These are phyloP conservation scores for Boletus eberwhitei DNA, from an alignment of 768 basidiomycete species.

Conservation along the genomic window DNA sequence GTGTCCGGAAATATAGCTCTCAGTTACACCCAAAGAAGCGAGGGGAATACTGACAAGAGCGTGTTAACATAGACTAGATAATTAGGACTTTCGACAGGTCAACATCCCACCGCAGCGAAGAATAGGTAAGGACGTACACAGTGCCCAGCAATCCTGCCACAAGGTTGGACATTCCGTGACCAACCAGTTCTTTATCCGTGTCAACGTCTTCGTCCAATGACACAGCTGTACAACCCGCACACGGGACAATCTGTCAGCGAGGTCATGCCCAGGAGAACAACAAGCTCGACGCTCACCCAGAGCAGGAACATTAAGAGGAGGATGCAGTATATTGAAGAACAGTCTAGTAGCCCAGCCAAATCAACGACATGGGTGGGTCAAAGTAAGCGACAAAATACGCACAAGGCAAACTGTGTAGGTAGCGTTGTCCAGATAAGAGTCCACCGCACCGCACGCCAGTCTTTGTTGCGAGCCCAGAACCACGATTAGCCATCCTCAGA, in stretches of 20 bases:
- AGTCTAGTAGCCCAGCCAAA: slow-evolving; percentile 43
- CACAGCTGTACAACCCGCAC: slow-evolving; percentile 52
- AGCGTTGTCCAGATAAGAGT: slow-evolving; percentile 74
- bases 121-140: slow-evolving; percentile 49
- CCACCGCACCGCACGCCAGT: slow-evolving; percentile 59
- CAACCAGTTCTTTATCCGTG: slow-evolving; percentile 89
- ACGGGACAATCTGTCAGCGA: background rate
- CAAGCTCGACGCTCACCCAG: slow-evolving; percentile 47
- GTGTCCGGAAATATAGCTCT: background rate
- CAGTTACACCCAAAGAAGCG: background rate
- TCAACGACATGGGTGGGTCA: slow-evolving; percentile 5
- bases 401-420: slow-evolving; percentile 93
- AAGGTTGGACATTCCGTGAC: slow-evolving; percentile 89
- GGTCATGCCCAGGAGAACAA: background rate
- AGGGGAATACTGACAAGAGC: slow-evolving; percentile 49
- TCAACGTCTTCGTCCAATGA: slow-evolving; percentile 87
- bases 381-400: slow-evolving; percentile 30
- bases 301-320: slow-evolving; percentile 87
- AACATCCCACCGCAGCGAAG: background rate
- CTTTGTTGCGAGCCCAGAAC: slow-evolving; percentile 33
- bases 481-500: background rate
- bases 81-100: slow-evolving; percentile 53
- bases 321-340: slow-evolving; percentile 83
- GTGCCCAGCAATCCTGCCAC: slow-evolving; percentile 77
- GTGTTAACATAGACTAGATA: slow-evolving; percentile 90